Evolutionary conservation across 2,329 filamentous ascomycete species (phyloP).

Genomic region (Pestalotiopsis sp.): DNA sequence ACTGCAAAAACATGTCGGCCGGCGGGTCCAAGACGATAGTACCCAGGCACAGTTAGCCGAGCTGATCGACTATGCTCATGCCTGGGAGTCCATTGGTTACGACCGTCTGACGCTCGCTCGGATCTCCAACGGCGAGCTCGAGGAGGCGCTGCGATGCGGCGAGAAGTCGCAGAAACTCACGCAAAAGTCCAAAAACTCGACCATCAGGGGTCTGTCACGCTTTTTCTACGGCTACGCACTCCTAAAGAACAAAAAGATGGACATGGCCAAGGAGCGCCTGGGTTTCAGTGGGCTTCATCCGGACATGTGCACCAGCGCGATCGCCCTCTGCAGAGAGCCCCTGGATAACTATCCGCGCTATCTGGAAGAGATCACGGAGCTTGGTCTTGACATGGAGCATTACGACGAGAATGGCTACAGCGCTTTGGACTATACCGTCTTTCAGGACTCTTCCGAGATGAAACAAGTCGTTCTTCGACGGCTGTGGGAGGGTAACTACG

Average conservation of each 20-base stretch:
- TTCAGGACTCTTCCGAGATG: not conserved
- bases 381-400: not conserved
- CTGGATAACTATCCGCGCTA: not conserved
- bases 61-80: not conserved
- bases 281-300: not conserved
- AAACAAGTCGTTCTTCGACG: not conserved
- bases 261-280: not conserved
- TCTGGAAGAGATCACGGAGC: not conserved
- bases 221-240: slow-evolving; percentile 3
- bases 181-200: not conserved
- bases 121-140: not conserved
- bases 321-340: slow-evolving; percentile 6
- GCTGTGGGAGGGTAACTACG: not conserved
- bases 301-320: not conserved
- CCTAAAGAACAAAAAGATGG: not conserved
- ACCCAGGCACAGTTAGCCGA: not conserved
- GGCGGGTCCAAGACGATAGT: not conserved
- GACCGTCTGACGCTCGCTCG: not conserved
- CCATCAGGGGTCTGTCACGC: not conserved
- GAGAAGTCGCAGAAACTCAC: not conserved
- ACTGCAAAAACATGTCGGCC: not conserved
- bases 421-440: slow-evolving; percentile 6
- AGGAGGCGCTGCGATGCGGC: not conserved
- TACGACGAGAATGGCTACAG: slow-evolving; percentile 9
- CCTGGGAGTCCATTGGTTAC: not conserved